Evolutionary conservation across 345 rosid species (phyloP).

Genomic region (Aethionema arabicum): DNA sequence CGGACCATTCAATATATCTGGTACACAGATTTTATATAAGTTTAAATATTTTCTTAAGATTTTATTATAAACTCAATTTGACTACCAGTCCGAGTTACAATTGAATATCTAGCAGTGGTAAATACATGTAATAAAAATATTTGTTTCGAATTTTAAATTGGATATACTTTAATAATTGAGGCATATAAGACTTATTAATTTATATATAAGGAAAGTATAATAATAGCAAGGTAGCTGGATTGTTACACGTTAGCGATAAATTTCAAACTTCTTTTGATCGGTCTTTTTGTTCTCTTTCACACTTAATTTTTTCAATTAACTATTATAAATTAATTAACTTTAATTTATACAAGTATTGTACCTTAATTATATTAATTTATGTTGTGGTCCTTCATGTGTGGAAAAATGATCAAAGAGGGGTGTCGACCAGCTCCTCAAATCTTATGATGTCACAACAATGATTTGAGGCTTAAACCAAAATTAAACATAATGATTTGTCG

Average conservation of each 20-base stretch:
- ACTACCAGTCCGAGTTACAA: too few relatives aligned
- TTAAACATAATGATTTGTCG: not conserved
- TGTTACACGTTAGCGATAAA: slow-evolving; percentile 20
- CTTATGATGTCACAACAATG: slow-evolving; percentile 15
- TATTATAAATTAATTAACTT: not conserved
- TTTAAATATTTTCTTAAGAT: too few relatives aligned
- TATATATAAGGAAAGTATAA: not conserved
- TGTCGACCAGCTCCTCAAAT: slow-evolving; percentile 17
- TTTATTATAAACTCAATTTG: too few relatives aligned
- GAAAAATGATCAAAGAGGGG: slow-evolving; percentile 20
- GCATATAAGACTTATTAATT: not conserved
- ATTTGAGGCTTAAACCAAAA: slow-evolving; percentile 4
- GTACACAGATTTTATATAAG: too few relatives aligned
- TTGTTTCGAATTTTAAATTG: not conserved
- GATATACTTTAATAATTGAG: slow-evolving; percentile 19
- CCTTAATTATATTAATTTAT: not conserved
- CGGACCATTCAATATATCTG: too few relatives aligned
- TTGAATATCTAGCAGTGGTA: too few relatives aligned
- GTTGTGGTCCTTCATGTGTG: slow-evolving; percentile 23
- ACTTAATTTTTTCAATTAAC: not conserved
- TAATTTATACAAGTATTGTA: slow-evolving; percentile 2
- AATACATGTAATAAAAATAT: too few relatives aligned
- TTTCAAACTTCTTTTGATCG: slow-evolving; percentile 18
- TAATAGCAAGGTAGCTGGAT: slow-evolving; percentile 4
- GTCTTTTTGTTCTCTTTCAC: not conserved